These are phyloP conservation scores for Plasmodium blacklocki DNA, from an alignment of 169 alveolate species.

Conservation along the genomic window DNA sequence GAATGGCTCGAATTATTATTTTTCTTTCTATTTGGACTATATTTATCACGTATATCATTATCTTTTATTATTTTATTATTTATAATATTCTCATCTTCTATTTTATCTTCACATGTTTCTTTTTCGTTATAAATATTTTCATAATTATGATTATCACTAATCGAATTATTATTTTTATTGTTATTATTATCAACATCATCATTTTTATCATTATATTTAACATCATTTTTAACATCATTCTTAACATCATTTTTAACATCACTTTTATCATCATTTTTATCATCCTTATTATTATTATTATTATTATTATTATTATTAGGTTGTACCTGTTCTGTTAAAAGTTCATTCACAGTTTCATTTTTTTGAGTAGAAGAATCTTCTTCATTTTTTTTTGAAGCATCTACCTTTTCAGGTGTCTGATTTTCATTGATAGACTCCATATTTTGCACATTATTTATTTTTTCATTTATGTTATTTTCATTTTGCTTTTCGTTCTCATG, in stretches of 20 bases:
- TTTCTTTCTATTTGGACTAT: neutral
- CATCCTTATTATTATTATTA: neutral
- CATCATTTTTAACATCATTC: neutral
- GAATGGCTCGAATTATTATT: neutral
- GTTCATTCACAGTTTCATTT: neutral
- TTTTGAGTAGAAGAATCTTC: neutral
- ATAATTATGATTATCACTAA: neutral
- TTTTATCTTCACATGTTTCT: neutral
- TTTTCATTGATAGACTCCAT: neutral
- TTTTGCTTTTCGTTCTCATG: neutral
- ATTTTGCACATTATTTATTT: neutral
- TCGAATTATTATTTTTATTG: neutral
- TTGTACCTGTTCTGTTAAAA: neutral
- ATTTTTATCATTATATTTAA: neutral
- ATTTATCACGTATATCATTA: neutral
- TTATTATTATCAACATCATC: neutral
- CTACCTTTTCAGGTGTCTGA: neutral
- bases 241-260: neutral
- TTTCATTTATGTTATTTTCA: conserved; percentile 8
- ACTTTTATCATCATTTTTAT: neutral
- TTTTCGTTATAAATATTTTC: neutral
- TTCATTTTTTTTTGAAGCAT: neutral
- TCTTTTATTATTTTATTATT: neutral
- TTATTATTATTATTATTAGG: neutral
- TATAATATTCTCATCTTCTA: neutral